phyloP scores from a whole-genome alignment of 1,284 basidiomycete genomes.

The Heterobasidion irregulare region DNA sequence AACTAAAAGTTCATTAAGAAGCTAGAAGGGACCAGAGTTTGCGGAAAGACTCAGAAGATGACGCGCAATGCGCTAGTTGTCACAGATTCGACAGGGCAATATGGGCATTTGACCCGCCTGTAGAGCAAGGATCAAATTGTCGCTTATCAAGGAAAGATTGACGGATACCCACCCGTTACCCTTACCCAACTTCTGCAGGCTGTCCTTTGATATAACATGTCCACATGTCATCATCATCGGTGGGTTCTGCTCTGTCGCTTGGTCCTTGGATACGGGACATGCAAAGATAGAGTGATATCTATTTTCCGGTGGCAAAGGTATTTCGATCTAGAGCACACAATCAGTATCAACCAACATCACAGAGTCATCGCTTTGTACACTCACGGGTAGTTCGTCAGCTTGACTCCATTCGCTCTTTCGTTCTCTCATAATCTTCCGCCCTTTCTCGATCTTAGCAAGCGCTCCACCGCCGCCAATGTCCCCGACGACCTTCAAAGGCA shows the following conservation, averaged over 20 bases:
- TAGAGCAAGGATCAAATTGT: constrained; percentile 1
- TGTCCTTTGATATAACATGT: constrained; percentile 89
- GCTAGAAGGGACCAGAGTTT: not conserved
- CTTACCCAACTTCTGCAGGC: constrained; percentile 80
- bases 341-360: not conserved
- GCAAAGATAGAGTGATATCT: constrained; percentile 96
- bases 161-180: constrained; percentile 63
- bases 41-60: constrained; percentile 45
- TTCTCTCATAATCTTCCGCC: constrained; percentile 86
- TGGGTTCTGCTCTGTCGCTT: constrained; percentile 87
- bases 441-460: constrained; percentile 85
- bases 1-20: too few species aligned
- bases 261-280: constrained; percentile 97
- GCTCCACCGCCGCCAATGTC: constrained; percentile 90
- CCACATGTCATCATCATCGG: constrained; percentile 98
- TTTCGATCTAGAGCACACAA: constrained; percentile 68
- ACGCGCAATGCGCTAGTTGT: constrained; percentile 55
- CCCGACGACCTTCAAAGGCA: constrained; percentile 79
- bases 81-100: constrained; percentile 76
- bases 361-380: constrained; percentile 12
- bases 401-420: constrained; percentile 88
- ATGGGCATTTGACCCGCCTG: constrained; percentile 84
- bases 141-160: constrained; percentile 1
- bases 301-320: constrained; percentile 79
- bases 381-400: constrained; percentile 83